These are phyloP conservation scores for Anaeromyces robustus DNA, from an alignment of 192 early-diverging fungal species.

Conservation along the genomic window DNA sequence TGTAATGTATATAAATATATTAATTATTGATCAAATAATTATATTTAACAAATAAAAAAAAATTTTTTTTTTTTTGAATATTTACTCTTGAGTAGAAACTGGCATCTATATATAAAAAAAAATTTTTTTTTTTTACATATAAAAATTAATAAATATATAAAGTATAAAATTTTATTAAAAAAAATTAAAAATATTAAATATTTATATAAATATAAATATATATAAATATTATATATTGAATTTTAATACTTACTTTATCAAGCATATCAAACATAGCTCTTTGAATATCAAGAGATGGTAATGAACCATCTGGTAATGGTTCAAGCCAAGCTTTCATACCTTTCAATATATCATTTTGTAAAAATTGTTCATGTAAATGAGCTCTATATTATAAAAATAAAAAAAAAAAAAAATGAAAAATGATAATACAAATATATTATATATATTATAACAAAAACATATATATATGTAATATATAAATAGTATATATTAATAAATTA, in stretches of 20 bases:
- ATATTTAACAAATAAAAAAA: background rate
- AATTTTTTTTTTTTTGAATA: too few relatives aligned
- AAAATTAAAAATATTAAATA: conserved; percentile 30
- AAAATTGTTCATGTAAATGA: conserved; percentile 49
- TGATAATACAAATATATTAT: too few relatives aligned
- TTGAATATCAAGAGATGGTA: conserved; percentile 83
- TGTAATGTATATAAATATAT: too few relatives aligned
- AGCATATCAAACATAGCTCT: conserved; percentile 56
- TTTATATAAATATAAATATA: conserved; percentile 34
- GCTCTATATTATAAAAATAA: conserved; percentile 12
- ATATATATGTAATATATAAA: too few relatives aligned
- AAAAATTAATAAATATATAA: background rate
- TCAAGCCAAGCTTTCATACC: conserved; percentile 80
- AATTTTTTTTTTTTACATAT: background rate
- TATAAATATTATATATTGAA: background rate
- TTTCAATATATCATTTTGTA: conserved; percentile 74
- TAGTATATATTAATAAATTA: too few relatives aligned
- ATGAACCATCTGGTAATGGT: conserved; percentile 69
- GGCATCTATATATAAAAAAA: background rate
- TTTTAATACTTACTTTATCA: conserved; percentile 27
- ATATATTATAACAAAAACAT: too few relatives aligned
- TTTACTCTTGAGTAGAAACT: background rate
- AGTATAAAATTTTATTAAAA: background rate
- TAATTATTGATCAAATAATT: background rate
- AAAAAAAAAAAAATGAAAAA: too few relatives aligned